Conservation (phyloP, 2,329 filamentous ascomycete genomes). For the Alternaria conjuncta region DNA sequence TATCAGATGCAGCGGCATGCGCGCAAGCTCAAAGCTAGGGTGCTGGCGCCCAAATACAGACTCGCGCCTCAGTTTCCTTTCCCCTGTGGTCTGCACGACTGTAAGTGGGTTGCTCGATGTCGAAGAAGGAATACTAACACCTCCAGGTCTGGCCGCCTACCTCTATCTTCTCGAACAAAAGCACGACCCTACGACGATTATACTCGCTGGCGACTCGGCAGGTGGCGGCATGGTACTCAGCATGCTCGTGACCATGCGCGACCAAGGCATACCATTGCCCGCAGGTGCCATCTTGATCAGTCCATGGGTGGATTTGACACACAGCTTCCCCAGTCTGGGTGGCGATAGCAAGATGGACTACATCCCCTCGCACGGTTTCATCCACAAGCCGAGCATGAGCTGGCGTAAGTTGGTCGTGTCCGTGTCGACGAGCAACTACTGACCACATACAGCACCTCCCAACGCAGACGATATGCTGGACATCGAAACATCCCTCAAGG, state of each 20-base stretch:
- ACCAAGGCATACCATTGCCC: constrained; percentile 82
- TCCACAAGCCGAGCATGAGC: constrained; percentile 85
- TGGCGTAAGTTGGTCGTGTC: constrained; percentile 64
- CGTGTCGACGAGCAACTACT: neutral
- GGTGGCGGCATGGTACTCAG: constrained; percentile 88
- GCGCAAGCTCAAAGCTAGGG: constrained; percentile 86
- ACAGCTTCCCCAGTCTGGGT: constrained; percentile 91
- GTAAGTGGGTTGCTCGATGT: constrained; percentile 41
- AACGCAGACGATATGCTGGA: constrained; percentile 74
- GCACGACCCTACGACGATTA: constrained; percentile 80
- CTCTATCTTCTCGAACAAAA: constrained; percentile 74
- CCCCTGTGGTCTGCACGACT: constrained; percentile 90
- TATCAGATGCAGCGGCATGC: constrained; percentile 98
- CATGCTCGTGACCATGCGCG: constrained; percentile 79
- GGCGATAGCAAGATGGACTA: constrained; percentile 79
- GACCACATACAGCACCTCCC: constrained; percentile 65
- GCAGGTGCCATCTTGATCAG: constrained; percentile 90
- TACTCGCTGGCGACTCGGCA: constrained; percentile 90
- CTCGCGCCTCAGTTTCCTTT: constrained; percentile 95
- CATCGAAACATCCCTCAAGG: constrained; percentile 43
- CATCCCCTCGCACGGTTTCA: constrained; percentile 85
- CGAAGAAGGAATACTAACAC: constrained; percentile 3
- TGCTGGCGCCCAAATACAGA: constrained; percentile 85
- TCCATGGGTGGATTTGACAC: constrained; percentile 94
- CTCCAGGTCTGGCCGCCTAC: constrained; percentile 72